Conservation (phyloP, 2,329 filamentous ascomycete genomes). For the Calonectria hongkongensis region DNA sequence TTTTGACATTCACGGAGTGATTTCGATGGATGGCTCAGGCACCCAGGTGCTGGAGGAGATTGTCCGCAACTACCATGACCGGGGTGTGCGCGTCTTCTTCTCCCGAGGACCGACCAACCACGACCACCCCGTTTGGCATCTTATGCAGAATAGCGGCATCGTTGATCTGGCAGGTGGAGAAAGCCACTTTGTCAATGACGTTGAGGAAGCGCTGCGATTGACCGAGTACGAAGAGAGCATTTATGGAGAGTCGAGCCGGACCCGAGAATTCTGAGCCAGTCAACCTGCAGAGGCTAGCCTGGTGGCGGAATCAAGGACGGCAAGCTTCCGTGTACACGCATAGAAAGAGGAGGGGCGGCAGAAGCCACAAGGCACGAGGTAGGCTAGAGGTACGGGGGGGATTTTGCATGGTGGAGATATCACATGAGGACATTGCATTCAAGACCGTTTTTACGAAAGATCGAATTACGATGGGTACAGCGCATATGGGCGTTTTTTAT, state of each 20-base stretch:
- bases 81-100: slow-evolving; percentile 87
- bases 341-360: slow-evolving; percentile 9
- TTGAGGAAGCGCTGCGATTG: slow-evolving; percentile 88
- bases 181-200: slow-evolving; percentile 85
- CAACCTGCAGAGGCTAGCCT: background rate
- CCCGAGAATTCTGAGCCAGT: slow-evolving; percentile 22
- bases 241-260: slow-evolving; percentile 51
- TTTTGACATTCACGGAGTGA: slow-evolving; percentile 98
- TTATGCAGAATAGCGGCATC: slow-evolving; percentile 89
- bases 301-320: slow-evolving; percentile 2
- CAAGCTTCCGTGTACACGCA: slow-evolving; percentile 2
- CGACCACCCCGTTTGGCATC: slow-evolving; percentile 77
- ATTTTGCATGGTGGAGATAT: background rate
- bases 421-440: slow-evolving; percentile 16
- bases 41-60: slow-evolving; percentile 95
- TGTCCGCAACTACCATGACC: slow-evolving; percentile 84
- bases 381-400: background rate
- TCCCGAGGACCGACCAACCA: slow-evolving; percentile 71
- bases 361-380: background rate
- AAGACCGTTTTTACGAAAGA: slow-evolving; percentile 19
- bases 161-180: slow-evolving; percentile 87
- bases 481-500: slow-evolving; percentile 21
- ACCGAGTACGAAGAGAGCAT: slow-evolving; percentile 81
- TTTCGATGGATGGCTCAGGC: slow-evolving; percentile 93
- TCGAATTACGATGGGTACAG: slow-evolving; percentile 14